Conservation (phyloP, 73 alveolate species). For the Breviolum minutum region DNA sequence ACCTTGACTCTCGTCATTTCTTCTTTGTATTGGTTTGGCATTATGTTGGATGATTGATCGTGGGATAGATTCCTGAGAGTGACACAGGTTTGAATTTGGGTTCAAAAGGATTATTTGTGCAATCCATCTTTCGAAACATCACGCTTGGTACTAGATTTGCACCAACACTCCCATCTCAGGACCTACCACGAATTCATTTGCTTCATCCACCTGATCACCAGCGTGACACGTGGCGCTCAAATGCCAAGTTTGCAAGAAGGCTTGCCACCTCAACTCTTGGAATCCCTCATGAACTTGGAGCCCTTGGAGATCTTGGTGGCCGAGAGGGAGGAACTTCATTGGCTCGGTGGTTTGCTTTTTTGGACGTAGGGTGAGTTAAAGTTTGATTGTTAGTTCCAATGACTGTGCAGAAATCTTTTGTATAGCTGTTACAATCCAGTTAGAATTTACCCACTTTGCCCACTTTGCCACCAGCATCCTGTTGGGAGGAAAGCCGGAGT, state of each 20-base stretch:
- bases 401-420: no score
- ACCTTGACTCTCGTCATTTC: background rate
- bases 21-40: background rate
- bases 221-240: constrained; percentile 47
- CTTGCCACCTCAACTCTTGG: constrained; percentile 12
- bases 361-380: no score
- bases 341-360: background rate
- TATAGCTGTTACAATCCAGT: no score
- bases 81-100: background rate
- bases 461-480: no score
- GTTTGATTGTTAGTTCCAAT: no score
- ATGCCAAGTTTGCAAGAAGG: constrained; percentile 26
- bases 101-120: background rate
- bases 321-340: background rate
- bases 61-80: background rate
- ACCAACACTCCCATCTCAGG: background rate
- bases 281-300: constrained; percentile 25
- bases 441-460: no score
- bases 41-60: background rate
- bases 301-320: constrained; percentile 47
- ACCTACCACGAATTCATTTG: constrained; percentile 28
- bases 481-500: constrained; percentile 23
- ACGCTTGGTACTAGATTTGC: background rate
- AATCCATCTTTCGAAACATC: background rate
- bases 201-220: constrained; percentile 43